Base-by-base conservation (phyloP, 2,329 filamentous ascomycete genomes). In the Aureobasidium leucospermi region DNA sequence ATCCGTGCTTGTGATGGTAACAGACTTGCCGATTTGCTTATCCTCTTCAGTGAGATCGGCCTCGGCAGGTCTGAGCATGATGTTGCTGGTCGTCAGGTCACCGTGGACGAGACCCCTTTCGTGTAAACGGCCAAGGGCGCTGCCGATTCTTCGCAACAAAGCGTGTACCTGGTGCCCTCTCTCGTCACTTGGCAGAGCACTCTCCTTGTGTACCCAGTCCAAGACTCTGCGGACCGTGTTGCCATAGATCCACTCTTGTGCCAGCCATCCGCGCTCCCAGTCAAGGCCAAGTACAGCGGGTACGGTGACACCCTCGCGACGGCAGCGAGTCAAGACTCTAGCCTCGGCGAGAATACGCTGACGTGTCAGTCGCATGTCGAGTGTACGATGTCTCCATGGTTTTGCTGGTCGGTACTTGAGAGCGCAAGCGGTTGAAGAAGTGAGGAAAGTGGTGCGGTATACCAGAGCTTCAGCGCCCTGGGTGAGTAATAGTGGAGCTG, bases 401-500 rank as follows among this genome's bases (percentile, higher is more conserved):
- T 99, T 99, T 29, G 85, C 81, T 0, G 93, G 92, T 0, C 94
- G 89, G 79, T 95, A 86, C 77, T 99, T 99, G 63, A 97, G 84
- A 0, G 93, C 90, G 70, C 86, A 88, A 13, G 87, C 83, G 9
- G 83, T 78, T 60, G 79, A 72, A 41, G 88, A 82, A 1, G 81
- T 72, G 58, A 96, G 85, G 76, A 90, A 95, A 59, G 84, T 86
- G 16, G 90, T 93, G 73, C 85, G 87, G 83, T 95, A 97, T 70
- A 99, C 84, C 65, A 93, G 90, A 62, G 90, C 92, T 83, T 99
- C 94, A 71, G 94, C 94, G 75, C 94, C 94, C 80, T 97, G 94
- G 60, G 90, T 87, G 67, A 97, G 84, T 69, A 96, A 88, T 63
- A 90, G 85, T 51, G 82, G 74, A 66, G 78, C 73, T n/a, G 39